Base-by-base conservation (phyloP, 2,329 filamentous ascomycete genomes). In the Byssothecium circinans region DNA sequence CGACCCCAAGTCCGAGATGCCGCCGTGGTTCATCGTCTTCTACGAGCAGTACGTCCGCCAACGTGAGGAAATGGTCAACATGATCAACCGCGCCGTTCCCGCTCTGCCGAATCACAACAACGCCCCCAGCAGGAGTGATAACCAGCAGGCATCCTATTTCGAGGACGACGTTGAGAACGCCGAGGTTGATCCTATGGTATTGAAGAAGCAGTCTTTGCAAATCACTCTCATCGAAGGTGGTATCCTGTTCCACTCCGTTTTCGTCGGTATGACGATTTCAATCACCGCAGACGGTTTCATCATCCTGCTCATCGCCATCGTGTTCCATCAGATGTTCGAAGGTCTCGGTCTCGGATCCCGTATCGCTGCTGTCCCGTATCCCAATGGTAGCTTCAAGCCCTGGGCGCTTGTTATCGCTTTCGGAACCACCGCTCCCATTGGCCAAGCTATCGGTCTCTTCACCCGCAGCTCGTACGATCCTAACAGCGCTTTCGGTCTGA, bases 261-360 rank as follows among this genome's bases (percentile, higher is more conserved):
- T 85, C 62, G 84, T 85, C 50, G 82, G 82, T 2, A 74, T 85
- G 43, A 85, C 82, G 43, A 71, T 85, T 8, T 83, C 80, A 8
- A 81, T 83, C n/a, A 75, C 78, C 0, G 78, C 80, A 19, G 66
- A 75, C 0, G 81, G 84, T 38, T 85, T 85, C 67, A 65, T 71
- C 25, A 78, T 80, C 0, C 72, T 85, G 2, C 83, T 83, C 61
- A 77, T 79, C 2, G 82, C 84, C 32, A 73, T 86, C 1, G 77
- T 83, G 45, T 85, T 85, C 69, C 82, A 85, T 56, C 82, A 85
- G 59, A 77, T 79, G 10, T 85, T 85, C 48, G 82, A 85, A 56
- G 82, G 82, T 41, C 75, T 85, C 0, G 82, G 82, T 65, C 80
- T 85, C 30, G 82, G 82, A 12, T 80, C 82, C 0, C 75, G 82